A percentile compares a stretch with the other conserved stretches of the same genome.
phyloP scores from a whole-genome alignment of 2,329 filamentous ascomycete species.

The Bipolaris victoriae region DNA sequence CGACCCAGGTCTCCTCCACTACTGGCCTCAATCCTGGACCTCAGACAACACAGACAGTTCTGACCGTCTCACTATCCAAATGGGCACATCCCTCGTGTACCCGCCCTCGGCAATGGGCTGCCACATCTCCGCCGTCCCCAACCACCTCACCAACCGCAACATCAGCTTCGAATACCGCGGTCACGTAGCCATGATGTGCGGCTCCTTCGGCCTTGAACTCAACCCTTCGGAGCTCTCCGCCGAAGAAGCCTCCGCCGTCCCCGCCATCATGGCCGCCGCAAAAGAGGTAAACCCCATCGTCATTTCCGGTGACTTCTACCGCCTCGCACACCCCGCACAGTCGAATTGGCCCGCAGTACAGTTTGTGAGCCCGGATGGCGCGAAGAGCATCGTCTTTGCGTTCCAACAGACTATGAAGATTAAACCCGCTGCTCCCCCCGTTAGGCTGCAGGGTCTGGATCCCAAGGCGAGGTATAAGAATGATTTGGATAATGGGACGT shows the following conservation, averaged over 20 bases:
- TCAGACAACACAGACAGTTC: conserved; percentile 69
- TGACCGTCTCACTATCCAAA: conserved; percentile 66
- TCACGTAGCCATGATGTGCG: conserved; percentile 72
- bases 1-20: conserved; percentile 67
- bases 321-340: conserved; percentile 62
- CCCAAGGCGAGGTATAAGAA: conserved; percentile 58
- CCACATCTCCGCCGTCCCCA: conserved; percentile 68
- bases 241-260: conserved; percentile 61
- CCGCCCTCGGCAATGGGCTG: conserved; percentile 69
- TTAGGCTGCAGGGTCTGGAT: conserved; percentile 65
- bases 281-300: conserved; percentile 66
- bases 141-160: conserved; percentile 62
- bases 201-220: conserved; percentile 69
- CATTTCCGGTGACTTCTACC: conserved; percentile 64
- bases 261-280: conserved; percentile 60
- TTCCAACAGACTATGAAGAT: conserved; percentile 63
- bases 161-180: conserved; percentile 66
- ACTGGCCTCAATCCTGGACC: conserved; percentile 70
- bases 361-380: conserved; percentile 61
- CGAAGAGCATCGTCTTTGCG: conserved; percentile 62
- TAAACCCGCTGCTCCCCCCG: conserved; percentile 60
- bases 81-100: conserved; percentile 68
- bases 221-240: conserved; percentile 60
- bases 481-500: conserved; percentile 59
- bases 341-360: conserved; percentile 68